These are phyloP conservation scores for Acanthamoeba lenticulata DNA, from an alignment of 208 protist species.

Conservation along the genomic window DNA sequence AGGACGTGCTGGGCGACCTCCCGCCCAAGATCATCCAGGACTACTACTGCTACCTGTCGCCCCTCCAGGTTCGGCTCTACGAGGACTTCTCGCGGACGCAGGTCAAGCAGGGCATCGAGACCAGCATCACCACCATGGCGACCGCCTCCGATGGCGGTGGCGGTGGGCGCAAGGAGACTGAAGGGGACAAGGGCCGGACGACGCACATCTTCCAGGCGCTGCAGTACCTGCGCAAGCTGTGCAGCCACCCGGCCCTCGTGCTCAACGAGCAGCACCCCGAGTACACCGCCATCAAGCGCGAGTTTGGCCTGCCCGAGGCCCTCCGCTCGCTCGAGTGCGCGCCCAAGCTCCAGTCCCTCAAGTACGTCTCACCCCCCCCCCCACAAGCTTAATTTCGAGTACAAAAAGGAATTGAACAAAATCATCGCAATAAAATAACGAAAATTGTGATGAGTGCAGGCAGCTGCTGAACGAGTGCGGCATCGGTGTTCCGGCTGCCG, in stretches of 20 bases:
- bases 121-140: background rate
- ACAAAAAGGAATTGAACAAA: background rate
- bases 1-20: constrained; percentile 91
- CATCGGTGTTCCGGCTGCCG: constrained; percentile 78
- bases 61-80: constrained; percentile 85
- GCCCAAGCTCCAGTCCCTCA: constrained; percentile 87
- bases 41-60: constrained; percentile 86
- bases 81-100: constrained; percentile 69
- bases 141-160: background rate
- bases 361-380: constrained; percentile 44
- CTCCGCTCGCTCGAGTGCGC: constrained; percentile 77
- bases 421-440: background rate
- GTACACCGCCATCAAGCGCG: constrained; percentile 64
- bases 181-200: constrained; percentile 25
- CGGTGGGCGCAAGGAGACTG: background rate
- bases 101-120: constrained; percentile 50
- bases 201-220: constrained; percentile 89
- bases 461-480: constrained; percentile 88
- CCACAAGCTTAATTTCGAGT: no score
- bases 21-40: constrained; percentile 95
- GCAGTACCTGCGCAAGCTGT: constrained; percentile 90
- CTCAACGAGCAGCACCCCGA: constrained; percentile 84
- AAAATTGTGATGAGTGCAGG: no score
- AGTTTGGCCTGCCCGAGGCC: background rate
- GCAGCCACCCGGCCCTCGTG: constrained; percentile 89